Evolutionary conservation across 2,329 filamentous ascomycete species (phyloP).

Genomic region (Microdochium trichocladiopsis): DNA sequence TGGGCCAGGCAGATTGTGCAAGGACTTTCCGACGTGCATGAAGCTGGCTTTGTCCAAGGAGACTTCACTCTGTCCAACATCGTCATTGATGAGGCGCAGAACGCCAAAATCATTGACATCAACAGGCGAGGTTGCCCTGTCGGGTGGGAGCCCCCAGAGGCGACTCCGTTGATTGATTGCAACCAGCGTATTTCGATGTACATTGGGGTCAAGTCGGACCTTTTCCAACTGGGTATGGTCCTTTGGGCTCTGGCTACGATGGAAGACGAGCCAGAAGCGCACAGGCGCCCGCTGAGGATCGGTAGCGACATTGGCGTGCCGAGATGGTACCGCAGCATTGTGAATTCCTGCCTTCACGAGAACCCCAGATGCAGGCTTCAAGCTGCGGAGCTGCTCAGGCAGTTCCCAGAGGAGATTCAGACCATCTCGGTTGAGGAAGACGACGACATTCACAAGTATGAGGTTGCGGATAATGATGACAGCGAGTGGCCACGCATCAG

Average conservation of each 20-base stretch:
- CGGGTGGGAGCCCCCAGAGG: conserved; percentile 95
- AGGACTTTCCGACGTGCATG: conserved; percentile 87
- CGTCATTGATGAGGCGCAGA: conserved; percentile 75
- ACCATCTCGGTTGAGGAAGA: conserved; percentile 33
- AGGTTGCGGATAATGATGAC: conserved; percentile 24
- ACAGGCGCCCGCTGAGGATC: conserved; percentile 61
- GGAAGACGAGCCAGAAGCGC: conserved; percentile 82
- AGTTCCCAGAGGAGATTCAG: conserved; percentile 50
- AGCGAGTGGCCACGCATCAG: conserved; percentile 27
- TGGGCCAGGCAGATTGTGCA: conserved; percentile 91
- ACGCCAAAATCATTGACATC: conserved; percentile 97
- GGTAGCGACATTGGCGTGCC: conserved; percentile 59
- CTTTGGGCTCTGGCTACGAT: conserved; percentile 85
- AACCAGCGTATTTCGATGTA: conserved; percentile 93
- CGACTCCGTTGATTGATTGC: conserved; percentile 75
- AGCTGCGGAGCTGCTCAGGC: conserved; percentile 62
- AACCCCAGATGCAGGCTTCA: conserved; percentile 66
- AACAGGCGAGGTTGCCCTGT: conserved; percentile 95
- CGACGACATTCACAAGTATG: conserved; percentile 29
- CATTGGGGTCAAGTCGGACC: conserved; percentile 94
- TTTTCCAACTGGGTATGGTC: conserved; percentile 96
- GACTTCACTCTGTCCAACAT: conserved; percentile 98
- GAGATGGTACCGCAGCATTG: conserved; percentile 68
- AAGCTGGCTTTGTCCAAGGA: conserved; percentile 92
- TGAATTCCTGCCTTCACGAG: conserved; percentile 69